Base-by-base conservation (phyloP, 495 filamentous ascomycete species). In the Aspergillus ellipticus region DNA sequence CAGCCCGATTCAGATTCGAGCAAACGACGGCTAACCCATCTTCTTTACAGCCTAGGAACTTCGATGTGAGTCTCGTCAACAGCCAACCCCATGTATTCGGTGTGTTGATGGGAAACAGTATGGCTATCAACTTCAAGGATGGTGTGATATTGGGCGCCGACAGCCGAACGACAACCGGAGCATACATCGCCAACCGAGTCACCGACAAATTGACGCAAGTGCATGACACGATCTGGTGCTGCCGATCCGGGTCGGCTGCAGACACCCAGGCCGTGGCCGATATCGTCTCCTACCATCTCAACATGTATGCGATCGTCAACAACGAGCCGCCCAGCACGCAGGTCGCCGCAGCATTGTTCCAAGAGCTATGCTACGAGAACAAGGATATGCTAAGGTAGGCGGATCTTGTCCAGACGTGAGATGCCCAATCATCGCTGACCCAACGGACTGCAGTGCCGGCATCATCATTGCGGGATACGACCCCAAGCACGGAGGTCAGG, bases 141-240 rank as follows among this genome's bases (percentile, higher is more conserved):
- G 94, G 94, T 49, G 95, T 98, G 43, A 96, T 98, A 72, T 81
- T 98, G 28, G 90, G 93, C 52, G 94, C 94, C 61, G 94, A 98
- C 72, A 96, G 91, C 64, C 86, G 94, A 77, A 98, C 94, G 64
- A 97, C 94, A n/a, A 97, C 94, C 53, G 94, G 94, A 66, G 86
- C 94, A 59, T 97, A 96, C 82, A 97, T 98, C 69, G 95, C 94
- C 65, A 98, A 98, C 73, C 87, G 94, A 77, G 95, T 98, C 48
- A 97, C 94, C 54, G 94, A 98, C 79, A 98, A 98, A 81, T 85
- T 98, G 67, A 98, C 95, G 60, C 90, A 92, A 75, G 92, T 98
- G 41, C 89, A 96, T 74, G 94, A 97, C 73, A 97, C 93, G 47
- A 97, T 98, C 71, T 98, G 94, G 94, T 98, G 94, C 81, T 98